Evolutionary conservation across 1,139 yeast species (phyloP).

Genomic region (Saccharomyces uvarum): DNA sequence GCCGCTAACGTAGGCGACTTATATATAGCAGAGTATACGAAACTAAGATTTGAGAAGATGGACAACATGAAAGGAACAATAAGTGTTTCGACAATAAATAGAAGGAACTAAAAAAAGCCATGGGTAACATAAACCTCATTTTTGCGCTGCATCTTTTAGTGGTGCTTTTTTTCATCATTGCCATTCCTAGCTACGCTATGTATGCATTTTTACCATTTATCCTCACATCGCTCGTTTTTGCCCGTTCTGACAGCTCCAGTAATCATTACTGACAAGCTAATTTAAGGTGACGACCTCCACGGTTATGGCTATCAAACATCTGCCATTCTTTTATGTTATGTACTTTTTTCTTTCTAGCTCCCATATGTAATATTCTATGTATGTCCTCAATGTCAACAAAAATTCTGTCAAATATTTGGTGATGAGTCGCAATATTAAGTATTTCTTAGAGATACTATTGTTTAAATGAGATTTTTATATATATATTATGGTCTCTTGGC

Average conservation of each 20-base stretch:
- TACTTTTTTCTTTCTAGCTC: not conserved
- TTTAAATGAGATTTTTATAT: not conserved
- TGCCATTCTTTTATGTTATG: not conserved
- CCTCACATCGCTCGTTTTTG: not conserved
- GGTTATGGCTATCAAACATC: not conserved
- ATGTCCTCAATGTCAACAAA: not conserved
- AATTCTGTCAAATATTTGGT: not conserved
- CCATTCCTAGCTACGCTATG: not conserved
- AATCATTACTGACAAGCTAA: not conserved
- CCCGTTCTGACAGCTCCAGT: not conserved
- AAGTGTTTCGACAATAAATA: not conserved
- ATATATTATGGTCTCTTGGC: constrained; percentile 23
- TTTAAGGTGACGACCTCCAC: not conserved
- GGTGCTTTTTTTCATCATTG: not conserved
- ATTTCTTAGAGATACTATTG: no score
- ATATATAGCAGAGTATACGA: not conserved
- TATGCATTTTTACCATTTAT: not conserved
- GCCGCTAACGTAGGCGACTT: not conserved
- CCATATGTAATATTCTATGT: not conserved
- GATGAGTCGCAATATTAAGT: not conserved
- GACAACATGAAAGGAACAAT: not conserved
- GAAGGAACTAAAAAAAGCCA: not conserved
- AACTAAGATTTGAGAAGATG: not conserved
- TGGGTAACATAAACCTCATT: not conserved
- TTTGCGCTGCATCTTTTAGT: not conserved